phyloP scores from a whole-genome alignment of 148 eudicot genomes.

The Bassia scoparia region DNA sequence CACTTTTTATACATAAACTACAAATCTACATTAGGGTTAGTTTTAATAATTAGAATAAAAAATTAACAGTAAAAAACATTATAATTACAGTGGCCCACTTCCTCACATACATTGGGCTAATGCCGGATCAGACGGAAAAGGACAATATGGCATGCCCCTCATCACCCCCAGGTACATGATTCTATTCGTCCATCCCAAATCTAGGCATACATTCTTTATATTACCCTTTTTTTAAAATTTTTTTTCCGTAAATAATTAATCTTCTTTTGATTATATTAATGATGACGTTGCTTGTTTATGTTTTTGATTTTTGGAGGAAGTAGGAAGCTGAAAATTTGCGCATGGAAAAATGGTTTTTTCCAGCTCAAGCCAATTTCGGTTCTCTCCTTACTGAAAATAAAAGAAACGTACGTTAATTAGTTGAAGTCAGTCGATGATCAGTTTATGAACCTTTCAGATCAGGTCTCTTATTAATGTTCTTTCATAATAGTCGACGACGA shows the following conservation, averaged over 20 bases:
- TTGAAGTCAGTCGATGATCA: neutral
- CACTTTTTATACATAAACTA: too few relatives aligned
- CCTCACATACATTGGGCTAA: constrained; percentile 90
- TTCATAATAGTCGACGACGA: constrained; percentile 20
- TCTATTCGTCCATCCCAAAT: neutral
- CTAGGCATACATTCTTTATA: neutral
- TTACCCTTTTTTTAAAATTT: neutral
- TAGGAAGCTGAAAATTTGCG: constrained; percentile 57
- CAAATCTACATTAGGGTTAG: too few relatives aligned
- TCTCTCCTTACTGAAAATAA: constrained; percentile 47
- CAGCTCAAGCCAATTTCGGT: constrained; percentile 53
- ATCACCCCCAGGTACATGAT: constrained; percentile 58
- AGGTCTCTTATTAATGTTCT: too few relatives aligned
- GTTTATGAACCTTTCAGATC: neutral
- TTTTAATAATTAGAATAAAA: neutral
- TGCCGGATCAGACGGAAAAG: constrained; percentile 90
- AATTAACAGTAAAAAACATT: neutral
- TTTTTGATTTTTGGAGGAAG: constrained; percentile 10
- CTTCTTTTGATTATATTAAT: too few relatives aligned
- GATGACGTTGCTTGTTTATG: neutral
- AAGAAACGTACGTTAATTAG: neutral
- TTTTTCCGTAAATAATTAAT: neutral
- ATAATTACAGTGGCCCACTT: constrained; percentile 75
- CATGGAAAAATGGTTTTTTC: constrained; percentile 47
- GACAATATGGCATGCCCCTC: constrained; percentile 56